Evolutionary conservation across 495 filamentous ascomycete species (phyloP), one percentile per base, ranked within the genome.

Genomic region (Friedmanniomyces simplex): DNA sequence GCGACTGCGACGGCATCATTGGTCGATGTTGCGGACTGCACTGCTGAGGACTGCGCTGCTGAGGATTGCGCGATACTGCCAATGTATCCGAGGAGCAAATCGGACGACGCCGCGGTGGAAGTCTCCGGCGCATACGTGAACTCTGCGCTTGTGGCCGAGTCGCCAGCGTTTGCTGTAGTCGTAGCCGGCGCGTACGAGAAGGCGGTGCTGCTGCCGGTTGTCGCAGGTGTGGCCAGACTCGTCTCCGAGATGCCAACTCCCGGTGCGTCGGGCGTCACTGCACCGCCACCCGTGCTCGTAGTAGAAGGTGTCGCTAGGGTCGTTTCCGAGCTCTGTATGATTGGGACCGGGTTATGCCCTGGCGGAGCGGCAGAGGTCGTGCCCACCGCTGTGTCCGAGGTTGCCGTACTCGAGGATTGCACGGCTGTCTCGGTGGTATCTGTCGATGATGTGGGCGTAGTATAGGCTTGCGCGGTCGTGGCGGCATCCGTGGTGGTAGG

Each of bases 51-150:
- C n/a, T n/a, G n/a, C 14, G 48, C 12, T 18, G 49, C 18, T 32
- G 30, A 13, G 16, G 20, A 20, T 24, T 20, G 39, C 14, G 39
- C 39, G 39, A 43, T 43, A 20, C 39, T 43, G 39, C 39, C 39
- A 6, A 43, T 43, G 39, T 43, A 43, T 20, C 39, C 39, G 18
- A 43, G 39, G 3, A 43, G 14, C 13, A 43, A 13, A 20, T 43
- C 39, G 14, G 39, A 43, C 14, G 39, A 20, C n/a, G 28, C 12
- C 34, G 49, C 30, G 32, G 22, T 54, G n/a, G 34, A 13, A 25
- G 51, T 54, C 18, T 41, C 51, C 20, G 51, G 32, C 2, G 51
- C 51, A 42, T 54, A 41, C 51, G 37, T 41, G 51, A 54, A 41
- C 22, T 32, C 12, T n/a, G 25, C 32, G 36, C 22, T 34, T 10